Evolutionary conservation across 805 yeast genomes (phyloP).

Genomic region (Pichia membranifaciens): DNA sequence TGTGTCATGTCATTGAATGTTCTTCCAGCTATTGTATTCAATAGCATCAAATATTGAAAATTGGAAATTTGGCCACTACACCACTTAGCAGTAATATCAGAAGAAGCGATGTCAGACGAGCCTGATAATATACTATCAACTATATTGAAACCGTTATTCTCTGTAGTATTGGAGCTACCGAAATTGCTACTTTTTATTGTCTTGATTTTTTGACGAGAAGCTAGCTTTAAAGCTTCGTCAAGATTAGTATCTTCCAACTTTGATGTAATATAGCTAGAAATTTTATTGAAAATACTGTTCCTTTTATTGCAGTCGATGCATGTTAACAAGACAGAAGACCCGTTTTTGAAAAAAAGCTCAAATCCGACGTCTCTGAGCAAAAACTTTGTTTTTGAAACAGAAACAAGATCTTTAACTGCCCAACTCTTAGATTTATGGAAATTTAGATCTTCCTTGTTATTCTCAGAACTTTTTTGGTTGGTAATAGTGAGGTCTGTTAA

Average conservation of each 20-base stretch:
- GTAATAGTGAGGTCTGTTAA: conserved; percentile 34
- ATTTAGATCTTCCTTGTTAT: conserved; percentile 7
- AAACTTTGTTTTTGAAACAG: conserved; percentile 70
- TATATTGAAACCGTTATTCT: conserved; percentile 2
- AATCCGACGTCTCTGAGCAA: conserved; percentile 74
- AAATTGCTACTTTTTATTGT: background rate
- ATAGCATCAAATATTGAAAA: conserved; percentile 71
- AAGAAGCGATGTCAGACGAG: conserved; percentile 17
- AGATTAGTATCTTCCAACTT: conserved; percentile 50
- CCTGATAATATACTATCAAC: conserved; percentile 15
- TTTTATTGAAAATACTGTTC: conserved; percentile 47
- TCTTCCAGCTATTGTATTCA: conserved; percentile 82
- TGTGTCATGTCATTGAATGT: conserved; percentile 87
- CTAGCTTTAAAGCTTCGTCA: conserved; percentile 45
- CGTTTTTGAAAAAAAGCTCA: conserved; percentile 70
- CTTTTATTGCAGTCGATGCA: conserved; percentile 49
- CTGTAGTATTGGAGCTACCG: background rate
- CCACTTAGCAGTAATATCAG: conserved; percentile 66
- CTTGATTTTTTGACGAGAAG: conserved; percentile 31
- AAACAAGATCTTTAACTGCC: conserved; percentile 53
- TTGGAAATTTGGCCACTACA: conserved; percentile 71
- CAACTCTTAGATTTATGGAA: conserved; percentile 44
- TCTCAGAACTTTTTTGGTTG: conserved; percentile 14
- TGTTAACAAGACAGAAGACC: conserved; percentile 64
- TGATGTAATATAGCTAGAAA: conserved; percentile 45